Evolutionary conservation across 163 green algal species (phyloP), one percentile per base, ranked within the genome.

Genomic region (Picocystis sp.): DNA sequence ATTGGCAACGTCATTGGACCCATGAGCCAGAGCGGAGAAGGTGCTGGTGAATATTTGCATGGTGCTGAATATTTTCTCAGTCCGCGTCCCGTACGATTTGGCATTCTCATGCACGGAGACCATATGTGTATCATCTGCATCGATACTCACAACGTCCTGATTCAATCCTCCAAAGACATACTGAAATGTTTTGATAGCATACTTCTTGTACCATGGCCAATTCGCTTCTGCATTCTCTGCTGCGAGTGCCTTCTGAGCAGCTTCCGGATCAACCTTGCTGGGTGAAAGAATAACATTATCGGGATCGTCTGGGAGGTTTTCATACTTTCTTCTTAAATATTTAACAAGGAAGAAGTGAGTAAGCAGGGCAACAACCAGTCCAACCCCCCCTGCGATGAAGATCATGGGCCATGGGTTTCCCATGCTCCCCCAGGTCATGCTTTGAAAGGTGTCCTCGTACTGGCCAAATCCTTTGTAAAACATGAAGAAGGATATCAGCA

Each of bases 1-100:
- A 29, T 80, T 80, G 41, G 58, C 54, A 0, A 80, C 66, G 58
- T 80, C 72, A 47, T 80, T 80, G 21, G 53, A 45, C n/a, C 72
- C 72, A 42, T 80, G 72, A 9, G 72, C 69, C 46, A 79, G 71
- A 3, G 53, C 61, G 50, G 72, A 70, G 11, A 64, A 53, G 6
- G 46, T 60, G 1, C 57, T 69, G 14, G 64, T 64, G 55, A 70
- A 66, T 1, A 78, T 55, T 52, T 57, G 61, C 15, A 52, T 17
- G 42, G 15, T 15, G 15, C 42, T 46, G 42, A 15, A 17, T 19
- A 19, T 19, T 19, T 19, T 19, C 17, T 19, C 17, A 19, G 17
- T 19, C 17, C 17, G 17, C 17, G 17, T 19, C 17, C 17, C 17
- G 17, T 19, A 19, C 17, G 17, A 19, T 19, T 19, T 19, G 17